Evolutionary conservation across 2,329 filamentous ascomycete species (phyloP), one percentile per base, ranked within the genome.

Genomic region (Ophiostoma australiae): DNA sequence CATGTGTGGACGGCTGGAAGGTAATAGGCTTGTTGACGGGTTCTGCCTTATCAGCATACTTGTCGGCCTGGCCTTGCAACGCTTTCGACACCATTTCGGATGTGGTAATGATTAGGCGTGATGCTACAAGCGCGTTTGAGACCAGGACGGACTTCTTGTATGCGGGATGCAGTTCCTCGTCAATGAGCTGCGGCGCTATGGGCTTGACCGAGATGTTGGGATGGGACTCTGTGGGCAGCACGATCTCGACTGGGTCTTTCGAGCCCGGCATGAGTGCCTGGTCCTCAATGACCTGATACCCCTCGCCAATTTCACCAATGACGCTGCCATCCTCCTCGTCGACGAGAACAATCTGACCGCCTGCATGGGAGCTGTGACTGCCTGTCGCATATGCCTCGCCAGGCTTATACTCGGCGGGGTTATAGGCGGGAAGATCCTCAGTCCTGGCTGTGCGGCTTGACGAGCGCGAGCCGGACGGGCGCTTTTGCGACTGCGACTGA

Each of bases 321-420:
- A 99, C 91, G 76, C 92, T 96, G 69, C 95, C 95, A 80, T 99
- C 91, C 78, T 98, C 94, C 80, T 99, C 95, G 77, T 99, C 93
- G 20, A 99, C 84, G 11, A 99, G 85, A 5, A 99, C 94, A 75
- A 97, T 94, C 79, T 95, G 89, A 20, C 94, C 92, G 48, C 87
- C 79, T 70, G 88, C 85, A 20, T 71, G 67, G 4, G 83, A 82
- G 76, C 87, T 89, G 69, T 86, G 83, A 75, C 86, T 88, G 20
- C 88, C 88, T 70, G 85, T 82, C 15, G 87, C 88, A 77, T 96
- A 96, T 0, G 83, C 93, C 80, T 96, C 89, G 17, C 94, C 93
- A 0, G 92, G 90, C 44, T 86, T 88, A 80, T 90, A 98, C 75
- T 90, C 86, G 33, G 88, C 88, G 0, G 94, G 94, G 77, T 97